Conservation (phyloP, 1,284 basidiomycete genomes). For the Leccinum fuscescens region DNA sequence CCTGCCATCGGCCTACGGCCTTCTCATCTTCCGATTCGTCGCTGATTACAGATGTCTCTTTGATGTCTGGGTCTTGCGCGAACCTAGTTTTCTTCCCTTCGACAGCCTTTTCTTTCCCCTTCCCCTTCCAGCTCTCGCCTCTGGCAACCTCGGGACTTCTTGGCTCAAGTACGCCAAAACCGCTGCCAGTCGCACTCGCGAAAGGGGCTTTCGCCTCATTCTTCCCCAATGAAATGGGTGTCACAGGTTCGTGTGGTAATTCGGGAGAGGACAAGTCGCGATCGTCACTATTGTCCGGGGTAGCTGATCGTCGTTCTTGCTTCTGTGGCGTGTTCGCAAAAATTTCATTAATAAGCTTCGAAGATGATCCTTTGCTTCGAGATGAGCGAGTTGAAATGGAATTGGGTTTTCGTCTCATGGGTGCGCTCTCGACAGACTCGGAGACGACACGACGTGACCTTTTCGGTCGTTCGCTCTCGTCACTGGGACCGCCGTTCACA, state of each 20-base stretch:
- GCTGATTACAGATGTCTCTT: slow-evolving; percentile 34
- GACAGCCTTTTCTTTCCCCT: slow-evolving; percentile 29
- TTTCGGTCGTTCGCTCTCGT: slow-evolving; percentile 2
- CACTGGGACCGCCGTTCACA: background rate
- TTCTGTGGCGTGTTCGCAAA: background rate
- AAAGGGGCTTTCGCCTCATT: slow-evolving; percentile 16
- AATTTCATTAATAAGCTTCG: background rate
- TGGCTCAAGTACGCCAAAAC: slow-evolving; percentile 40
- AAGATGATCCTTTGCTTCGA: slow-evolving; percentile 11
- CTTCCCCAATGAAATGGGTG: slow-evolving; percentile 42
- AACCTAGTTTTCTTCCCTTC: slow-evolving; percentile 26
- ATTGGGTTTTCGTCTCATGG: slow-evolving; percentile 7
- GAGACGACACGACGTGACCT: slow-evolving; percentile 22
- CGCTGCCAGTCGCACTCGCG: slow-evolving; percentile 8
- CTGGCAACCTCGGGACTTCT: slow-evolving; percentile 50
- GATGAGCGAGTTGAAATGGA: slow-evolving; percentile 1
- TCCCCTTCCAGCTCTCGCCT: slow-evolving; percentile 30
- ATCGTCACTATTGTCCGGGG: slow-evolving; percentile 16
- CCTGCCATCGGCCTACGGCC: slow-evolving; percentile 9
- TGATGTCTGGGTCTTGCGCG: slow-evolving; percentile 29
- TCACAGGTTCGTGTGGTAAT: slow-evolving; percentile 44
- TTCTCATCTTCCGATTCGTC: slow-evolving; percentile 28
- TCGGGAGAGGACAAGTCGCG: slow-evolving; percentile 50
- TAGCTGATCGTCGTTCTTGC: slow-evolving; percentile 14
- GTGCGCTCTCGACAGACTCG: slow-evolving; percentile 12